Evolutionary conservation across 2,329 filamentous ascomycete genomes (phyloP), one percentile per base, ranked within the genome.

Genomic region (Pseudogymnoascus sp.): DNA sequence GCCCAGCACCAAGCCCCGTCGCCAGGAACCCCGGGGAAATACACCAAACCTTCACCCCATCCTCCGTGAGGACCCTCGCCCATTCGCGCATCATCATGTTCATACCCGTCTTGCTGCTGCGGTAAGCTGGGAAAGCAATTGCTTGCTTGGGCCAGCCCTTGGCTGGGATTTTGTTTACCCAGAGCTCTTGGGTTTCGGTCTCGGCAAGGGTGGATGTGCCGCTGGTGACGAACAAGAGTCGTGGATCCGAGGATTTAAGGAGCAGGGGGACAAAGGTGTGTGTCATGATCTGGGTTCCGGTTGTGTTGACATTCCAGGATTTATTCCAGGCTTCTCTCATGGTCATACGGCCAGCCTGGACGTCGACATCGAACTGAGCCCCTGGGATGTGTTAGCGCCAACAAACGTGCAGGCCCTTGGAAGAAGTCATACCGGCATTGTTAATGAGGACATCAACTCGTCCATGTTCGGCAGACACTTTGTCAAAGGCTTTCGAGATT

Each of bases 31-130:
- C 82, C 0, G 81, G 82, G 5, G 74, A 77, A n/a, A 83, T 69
- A 31, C 70, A 68, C 72, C 75, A 83, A 0, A 80, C 77, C 68
- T 80, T 82, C 4, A 84, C 79, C 0, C 80, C 79, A 43, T 84
- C 82, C 1, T 76, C 74, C 53, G 72, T 74, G 28, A 84, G 70
- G 1, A 75, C 65, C 37, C 76, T 72, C 28, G 69, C 60, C 76
- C 76, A 81, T 63, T 80, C 76, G 5, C 75, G 71, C 78, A 81
- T 78, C 65, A 81, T 64, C 79, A 81, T 81, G 65, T 81, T 81
- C 62, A 82, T 67, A 0, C 75, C 78, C 2, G 74, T 75, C 69
- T 82, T 81, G 22, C 70, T 68, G 26, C 70, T 71, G 2, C 78
- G 75, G 64, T 82, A 81, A 2, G 71, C 70, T 3, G 71, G 65